Percentiles rank a stretch among this genome's conserved stretches.
phyloP scores from a whole-genome alignment of 495 filamentous ascomycete genomes.

The Diplogelasinospora grovesii region DNA sequence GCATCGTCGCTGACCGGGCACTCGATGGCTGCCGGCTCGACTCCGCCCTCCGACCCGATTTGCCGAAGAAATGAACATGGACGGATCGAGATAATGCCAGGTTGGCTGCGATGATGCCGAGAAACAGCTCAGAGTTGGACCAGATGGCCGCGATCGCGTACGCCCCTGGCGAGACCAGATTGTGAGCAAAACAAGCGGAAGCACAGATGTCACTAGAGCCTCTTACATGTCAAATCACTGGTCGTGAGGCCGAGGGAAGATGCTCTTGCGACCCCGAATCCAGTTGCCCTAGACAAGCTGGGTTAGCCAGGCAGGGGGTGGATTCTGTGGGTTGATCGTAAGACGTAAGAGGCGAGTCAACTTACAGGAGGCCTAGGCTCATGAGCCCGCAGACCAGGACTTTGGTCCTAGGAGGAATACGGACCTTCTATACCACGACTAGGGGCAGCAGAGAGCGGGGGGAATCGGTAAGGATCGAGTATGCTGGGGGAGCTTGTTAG shows the following conservation, averaged over 20 bases:
- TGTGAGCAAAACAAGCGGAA: too few species aligned
- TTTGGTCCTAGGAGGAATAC: conserved; percentile 16
- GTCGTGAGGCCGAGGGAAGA: conserved; percentile 12
- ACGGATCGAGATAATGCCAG: conserved; percentile 16
- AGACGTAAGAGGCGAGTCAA: background rate
- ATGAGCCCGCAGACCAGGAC: conserved; percentile 16
- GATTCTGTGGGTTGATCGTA: background rate
- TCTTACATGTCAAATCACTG: conserved; percentile 17
- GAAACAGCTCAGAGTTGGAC: conserved; percentile 20
- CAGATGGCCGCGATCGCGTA: conserved; percentile 23
- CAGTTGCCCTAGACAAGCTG: conserved; percentile 5
- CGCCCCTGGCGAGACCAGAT: too few species aligned
- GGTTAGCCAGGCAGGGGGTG: background rate
- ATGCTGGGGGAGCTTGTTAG: conserved; percentile 10
- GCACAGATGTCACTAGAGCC: too few species aligned
- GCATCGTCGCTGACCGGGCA: too few species aligned
- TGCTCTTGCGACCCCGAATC: conserved; percentile 11
- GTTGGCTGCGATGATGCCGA: conserved; percentile 24
- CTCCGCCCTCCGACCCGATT: too few species aligned
- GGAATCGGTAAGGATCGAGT: conserved; percentile 23
- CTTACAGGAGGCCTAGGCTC: conserved; percentile 15
- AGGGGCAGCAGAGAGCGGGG: conserved; percentile 23
- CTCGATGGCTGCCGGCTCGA: too few species aligned
- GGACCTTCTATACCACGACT: conserved; percentile 19
- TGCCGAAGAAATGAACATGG: conserved; percentile 19